Evolutionary conservation across 176 grass and related monocot species (phyloP).

Genomic region (Aegilops speltoides): DNA sequence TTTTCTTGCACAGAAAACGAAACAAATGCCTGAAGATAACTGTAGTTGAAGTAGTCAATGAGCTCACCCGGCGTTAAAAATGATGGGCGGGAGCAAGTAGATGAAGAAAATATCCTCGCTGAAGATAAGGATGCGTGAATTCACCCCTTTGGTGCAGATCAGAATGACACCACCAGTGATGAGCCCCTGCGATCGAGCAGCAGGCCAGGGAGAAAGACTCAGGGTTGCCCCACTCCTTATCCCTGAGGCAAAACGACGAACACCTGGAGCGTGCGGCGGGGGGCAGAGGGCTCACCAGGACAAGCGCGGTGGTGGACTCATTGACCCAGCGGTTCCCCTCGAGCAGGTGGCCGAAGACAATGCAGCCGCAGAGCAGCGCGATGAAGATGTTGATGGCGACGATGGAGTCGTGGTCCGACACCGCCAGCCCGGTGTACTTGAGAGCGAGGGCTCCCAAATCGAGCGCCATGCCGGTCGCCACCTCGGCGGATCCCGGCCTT

Average conservation of each 20-base stretch:
- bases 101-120: conserved; percentile 94
- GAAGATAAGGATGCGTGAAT: conserved; percentile 76
- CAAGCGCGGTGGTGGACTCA: conserved; percentile 77
- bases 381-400: conserved; percentile 92
- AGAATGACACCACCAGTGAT: conserved; percentile 76
- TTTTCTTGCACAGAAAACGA: conserved; percentile 10
- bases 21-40: background rate
- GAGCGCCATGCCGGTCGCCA: conserved; percentile 35
- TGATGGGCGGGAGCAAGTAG: conserved; percentile 94
- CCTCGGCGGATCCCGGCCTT: conserved; percentile 16
- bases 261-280: background rate
- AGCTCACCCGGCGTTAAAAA: conserved; percentile 95
- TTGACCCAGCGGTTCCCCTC: conserved; percentile 92
- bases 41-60: background rate
- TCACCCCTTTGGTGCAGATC: conserved; percentile 46
- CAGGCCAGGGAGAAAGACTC: background rate
- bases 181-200: conserved; percentile 52
- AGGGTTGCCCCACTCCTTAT: background rate
- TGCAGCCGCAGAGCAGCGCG: conserved; percentile 79
- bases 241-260: conserved; percentile 23
- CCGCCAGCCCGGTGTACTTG: conserved; percentile 6
- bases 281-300: conserved; percentile 47
- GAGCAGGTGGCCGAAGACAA: conserved; percentile 87
- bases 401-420: conserved; percentile 56
- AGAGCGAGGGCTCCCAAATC: conserved; percentile 44